Evolutionary conservation across 768 basidiomycete species (phyloP), one percentile per base, ranked within the genome.

Genomic region (Phaeolepiota aurea): DNA sequence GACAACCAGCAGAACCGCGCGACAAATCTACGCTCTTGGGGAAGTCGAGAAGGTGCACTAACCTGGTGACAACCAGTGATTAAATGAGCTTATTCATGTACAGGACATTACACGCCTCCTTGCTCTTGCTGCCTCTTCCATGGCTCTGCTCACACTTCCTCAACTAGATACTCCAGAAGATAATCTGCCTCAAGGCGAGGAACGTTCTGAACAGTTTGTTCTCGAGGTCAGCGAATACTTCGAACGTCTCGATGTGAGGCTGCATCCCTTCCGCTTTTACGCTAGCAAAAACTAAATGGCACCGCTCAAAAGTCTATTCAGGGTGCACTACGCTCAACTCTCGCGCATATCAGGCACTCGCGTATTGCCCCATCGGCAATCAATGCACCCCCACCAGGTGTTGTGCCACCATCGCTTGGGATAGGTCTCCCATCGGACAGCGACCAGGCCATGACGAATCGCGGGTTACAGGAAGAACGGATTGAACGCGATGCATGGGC

Each of bases 311-410:
- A 87, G 87, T 63, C 74, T n/a, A 84, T 89, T 43, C 87, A 90
- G 57, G 69, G 69, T 21, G 74, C 77, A 21, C 73, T 90, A 43
- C 80, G 87, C 28, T 84, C 85, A 11, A 82, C 82, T 3, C 66
- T 89, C 45, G 86, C 87, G 13, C 85, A 88, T 49, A 82, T 90
- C 44, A 72, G 85, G 9, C 77, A 83, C 51, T 82, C 85, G 7
- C 79, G 86, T 48, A 86, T 89, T 53, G 82, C 87, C 31, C 86
- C 87, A 5, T 84, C 85, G n/a, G 80, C 85, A n/a, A 87, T 90
- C 51, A 82, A 81, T 37, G 86, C 87, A 1, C 85, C 85, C 22
- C 73, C 78, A 4, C 72, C 70, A 0, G 77, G 75, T 19, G 85
- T 87, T 54, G 64, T 87, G 7, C 87, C 86, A 4, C 80, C 86